These are phyloP conservation scores for Lippia alba DNA, from an alignment of 305 asterid species.

Conservation along the genomic window DNA sequence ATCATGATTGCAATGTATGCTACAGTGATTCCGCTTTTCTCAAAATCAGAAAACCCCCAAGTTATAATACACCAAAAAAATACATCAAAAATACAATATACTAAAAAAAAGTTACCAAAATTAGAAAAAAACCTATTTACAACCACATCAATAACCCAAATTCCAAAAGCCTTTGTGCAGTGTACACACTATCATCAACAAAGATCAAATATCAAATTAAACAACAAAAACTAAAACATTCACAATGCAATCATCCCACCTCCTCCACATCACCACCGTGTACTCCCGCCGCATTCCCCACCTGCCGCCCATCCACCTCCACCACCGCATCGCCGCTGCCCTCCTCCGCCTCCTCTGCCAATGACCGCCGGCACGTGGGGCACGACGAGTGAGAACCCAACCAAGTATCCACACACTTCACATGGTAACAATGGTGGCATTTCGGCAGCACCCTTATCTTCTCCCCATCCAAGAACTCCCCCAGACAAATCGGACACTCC, in stretches of 20 bases:
- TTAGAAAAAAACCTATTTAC: too few species aligned
- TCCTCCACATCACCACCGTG: conserved; percentile 30
- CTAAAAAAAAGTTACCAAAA: too few species aligned
- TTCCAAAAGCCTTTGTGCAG: neutral
- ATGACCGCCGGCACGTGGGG: conserved; percentile 78
- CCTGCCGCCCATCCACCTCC: conserved; percentile 36
- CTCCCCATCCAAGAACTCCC: conserved; percentile 78
- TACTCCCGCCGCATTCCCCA: conserved; percentile 36
- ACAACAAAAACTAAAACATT: neutral
- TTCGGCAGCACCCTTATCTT: conserved; percentile 71
- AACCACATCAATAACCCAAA: neutral
- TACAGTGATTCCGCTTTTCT: too few species aligned
- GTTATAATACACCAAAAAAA: too few species aligned
- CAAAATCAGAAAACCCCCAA: too few species aligned
- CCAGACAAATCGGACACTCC: conserved; percentile 74
- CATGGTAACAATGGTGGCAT: conserved; percentile 76
- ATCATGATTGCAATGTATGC: too few species aligned
- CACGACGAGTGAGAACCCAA: conserved; percentile 78
- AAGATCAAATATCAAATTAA: neutral
- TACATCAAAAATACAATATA: too few species aligned
- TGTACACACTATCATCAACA: neutral
- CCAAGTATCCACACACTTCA: conserved; percentile 77
- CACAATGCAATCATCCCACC: conserved; percentile 37
- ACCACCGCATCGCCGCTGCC: conserved; percentile 28
- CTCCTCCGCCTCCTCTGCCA: conserved; percentile 48